These are phyloP conservation scores for Spinellus fusiger DNA, from an alignment of 192 early-diverging fungal genomes.

Conservation along the genomic window DNA sequence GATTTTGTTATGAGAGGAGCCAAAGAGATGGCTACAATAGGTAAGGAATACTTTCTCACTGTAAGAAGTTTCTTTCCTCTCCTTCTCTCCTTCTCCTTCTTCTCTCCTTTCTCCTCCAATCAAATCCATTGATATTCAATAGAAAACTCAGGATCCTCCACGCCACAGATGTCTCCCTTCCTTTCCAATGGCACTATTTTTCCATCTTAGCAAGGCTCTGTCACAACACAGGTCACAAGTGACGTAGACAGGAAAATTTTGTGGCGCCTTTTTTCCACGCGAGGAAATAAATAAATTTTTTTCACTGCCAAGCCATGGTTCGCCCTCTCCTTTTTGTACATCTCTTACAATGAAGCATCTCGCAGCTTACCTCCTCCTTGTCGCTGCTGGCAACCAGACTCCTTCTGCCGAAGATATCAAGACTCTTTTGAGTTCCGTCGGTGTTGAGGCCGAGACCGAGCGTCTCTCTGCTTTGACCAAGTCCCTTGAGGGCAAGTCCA, in stretches of 20 bases:
- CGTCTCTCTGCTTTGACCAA: conserved; percentile 69
- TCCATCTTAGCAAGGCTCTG: not conserved
- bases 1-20: too few species aligned
- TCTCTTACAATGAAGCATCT: conserved; percentile 82
- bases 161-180: not conserved
- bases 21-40: too few species aligned
- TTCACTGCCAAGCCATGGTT: not conserved
- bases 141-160: not conserved
- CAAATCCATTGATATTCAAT: not conserved
- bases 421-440: conserved; percentile 80
- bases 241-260: not conserved
- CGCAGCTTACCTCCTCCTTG: conserved; percentile 95
- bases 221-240: not conserved
- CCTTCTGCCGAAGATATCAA: conserved; percentile 76
- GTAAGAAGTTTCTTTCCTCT: not conserved
- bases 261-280: not conserved
- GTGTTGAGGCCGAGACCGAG: conserved; percentile 81
- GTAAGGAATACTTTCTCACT: too few species aligned
- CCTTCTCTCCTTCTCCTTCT: not conserved
- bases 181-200: not conserved
- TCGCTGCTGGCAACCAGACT: conserved; percentile 76
- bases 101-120: not conserved
- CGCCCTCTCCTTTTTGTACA: conserved; percentile 2
- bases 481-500: conserved; percentile 83
- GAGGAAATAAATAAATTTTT: not conserved